These are phyloP conservation scores for Aspergillus calidoustus DNA, from an alignment of 2,329 filamentous ascomycete genomes.

Conservation along the genomic window DNA sequence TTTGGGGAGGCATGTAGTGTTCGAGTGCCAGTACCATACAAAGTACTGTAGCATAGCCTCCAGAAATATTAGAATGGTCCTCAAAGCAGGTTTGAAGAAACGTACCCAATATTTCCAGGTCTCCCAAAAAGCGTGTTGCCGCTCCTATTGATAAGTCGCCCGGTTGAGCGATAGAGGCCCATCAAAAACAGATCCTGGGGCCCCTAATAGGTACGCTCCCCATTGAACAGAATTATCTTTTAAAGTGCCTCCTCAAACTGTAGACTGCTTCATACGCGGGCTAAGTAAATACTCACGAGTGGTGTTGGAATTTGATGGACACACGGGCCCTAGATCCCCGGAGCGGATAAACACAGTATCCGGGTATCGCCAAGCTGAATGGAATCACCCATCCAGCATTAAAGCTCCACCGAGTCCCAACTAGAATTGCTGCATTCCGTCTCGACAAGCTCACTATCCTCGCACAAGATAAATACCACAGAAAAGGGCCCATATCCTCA, in stretches of 20 bases:
- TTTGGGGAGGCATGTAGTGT: background rate
- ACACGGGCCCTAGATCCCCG: constrained; percentile 14
- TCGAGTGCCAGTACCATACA: background rate
- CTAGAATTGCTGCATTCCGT: constrained; percentile 25
- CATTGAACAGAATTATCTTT: background rate
- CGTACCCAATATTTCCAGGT: background rate
- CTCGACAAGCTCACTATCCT: background rate
- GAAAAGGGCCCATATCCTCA: background rate
- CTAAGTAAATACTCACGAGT: background rate
- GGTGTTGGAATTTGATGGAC: background rate
- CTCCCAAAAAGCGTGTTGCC: background rate
- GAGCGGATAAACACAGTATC: constrained; percentile 28
- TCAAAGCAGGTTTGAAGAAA: background rate
- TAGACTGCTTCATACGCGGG: background rate
- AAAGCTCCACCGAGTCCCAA: constrained; percentile 13
- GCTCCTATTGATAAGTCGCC: background rate
- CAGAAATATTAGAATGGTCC: background rate
- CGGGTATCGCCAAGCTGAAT: constrained; percentile 25
- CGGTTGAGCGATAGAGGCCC: background rate
- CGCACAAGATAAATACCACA: background rate
- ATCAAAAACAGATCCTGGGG: background rate
- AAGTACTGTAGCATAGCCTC: background rate
- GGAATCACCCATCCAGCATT: constrained; percentile 27
- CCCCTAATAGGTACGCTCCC: background rate
- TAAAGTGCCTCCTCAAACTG: background rate